These are phyloP conservation scores for Dictyophora rubrovolvata DNA, from an alignment of 768 basidiomycete genomes.

Conservation along the genomic window DNA sequence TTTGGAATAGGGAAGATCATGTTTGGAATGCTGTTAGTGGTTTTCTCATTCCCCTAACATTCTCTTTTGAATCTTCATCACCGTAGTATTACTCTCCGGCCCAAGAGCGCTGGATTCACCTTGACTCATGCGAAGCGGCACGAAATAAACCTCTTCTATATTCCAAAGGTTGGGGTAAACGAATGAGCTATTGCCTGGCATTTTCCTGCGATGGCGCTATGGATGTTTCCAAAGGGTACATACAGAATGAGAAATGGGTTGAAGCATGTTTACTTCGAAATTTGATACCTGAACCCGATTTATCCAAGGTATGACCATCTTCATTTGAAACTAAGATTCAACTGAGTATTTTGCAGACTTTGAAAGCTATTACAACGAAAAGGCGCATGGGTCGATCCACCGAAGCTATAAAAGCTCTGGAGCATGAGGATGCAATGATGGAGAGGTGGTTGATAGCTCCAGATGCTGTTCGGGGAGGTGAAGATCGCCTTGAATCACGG, in stretches of 20 bases:
- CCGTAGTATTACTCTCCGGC: conserved; percentile 17
- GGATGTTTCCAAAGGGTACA: conserved; percentile 17
- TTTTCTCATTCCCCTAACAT: background rate
- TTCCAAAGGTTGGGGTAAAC: conserved; percentile 31
- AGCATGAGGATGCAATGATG: conserved; percentile 19
- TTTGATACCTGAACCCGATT: conserved; percentile 13
- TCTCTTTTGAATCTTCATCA: background rate
- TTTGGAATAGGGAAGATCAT: conserved; percentile 29
- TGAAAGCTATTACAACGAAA: conserved; percentile 16
- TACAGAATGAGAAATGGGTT: conserved; percentile 5
- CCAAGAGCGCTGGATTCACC: conserved; percentile 27
- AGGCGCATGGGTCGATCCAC: conserved; percentile 13
- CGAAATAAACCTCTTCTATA: conserved; percentile 28
- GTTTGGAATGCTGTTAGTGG: conserved; percentile 21
- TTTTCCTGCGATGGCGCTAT: conserved; percentile 16
- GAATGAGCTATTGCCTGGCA: conserved; percentile 24
- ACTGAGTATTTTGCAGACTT: conserved; percentile 11
- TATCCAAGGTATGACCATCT: conserved; percentile 16
- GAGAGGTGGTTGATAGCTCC: conserved; percentile 11
- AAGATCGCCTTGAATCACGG: conserved; percentile 17
- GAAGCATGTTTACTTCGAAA: conserved; percentile 8
- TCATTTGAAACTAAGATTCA: background rate
- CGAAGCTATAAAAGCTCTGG: conserved; percentile 11
- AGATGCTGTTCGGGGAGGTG: conserved; percentile 12
- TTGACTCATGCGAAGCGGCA: conserved; percentile 29